Base-by-base conservation (phyloP, 768 basidiomycete species). In the Mycena pura region DNA sequence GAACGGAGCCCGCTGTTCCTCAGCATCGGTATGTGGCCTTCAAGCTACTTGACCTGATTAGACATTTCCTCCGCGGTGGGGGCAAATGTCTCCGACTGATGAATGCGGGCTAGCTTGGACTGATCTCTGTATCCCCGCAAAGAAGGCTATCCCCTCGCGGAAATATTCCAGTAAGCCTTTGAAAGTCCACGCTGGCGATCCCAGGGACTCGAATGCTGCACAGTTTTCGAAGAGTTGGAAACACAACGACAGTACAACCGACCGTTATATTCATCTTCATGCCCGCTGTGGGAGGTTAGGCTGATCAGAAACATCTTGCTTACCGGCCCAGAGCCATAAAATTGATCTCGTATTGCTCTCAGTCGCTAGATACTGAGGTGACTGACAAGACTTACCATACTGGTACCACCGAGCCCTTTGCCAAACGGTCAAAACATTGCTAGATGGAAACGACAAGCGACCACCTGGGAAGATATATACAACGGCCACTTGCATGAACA, bases 151-250 rank as follows among this genome's bases (percentile, higher is more conserved):
- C n/a, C 66, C 67, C 59, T 47, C 53, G 9, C 57, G 39, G 49
- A 69, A 69, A 41, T 69, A 68, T 19, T 31, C 44, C 9, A 58
- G 13, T 2, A 69, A 59, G 7, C 63, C 59, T 3, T 61, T 49
- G 67, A 67, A 69, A 55, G 53, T 52, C 68, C 67, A 69, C n/a
- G 67, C 67, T 5, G 55, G 38, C 5, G 56, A 54, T 28, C 68
- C 67, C 22, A 67, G 60, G 4, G 55, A 21, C 29, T 60, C 64
- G 44, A 68, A 56, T 7, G 57, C 68, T 67, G 25, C 13, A n/a
- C 22, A 22, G 24, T n/a, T 15, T 24, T 9, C 5, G 6, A 27
- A 39, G 2, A 31, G 24, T 22, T 10, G 36, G 29, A 39, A 8
- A 34, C 7, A 28, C 19, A 9, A 45, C 6, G n/a, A 22, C 17